Base-by-base conservation (phyloP, 2,329 filamentous ascomycete species). In the Fusarium sarcochroum region DNA sequence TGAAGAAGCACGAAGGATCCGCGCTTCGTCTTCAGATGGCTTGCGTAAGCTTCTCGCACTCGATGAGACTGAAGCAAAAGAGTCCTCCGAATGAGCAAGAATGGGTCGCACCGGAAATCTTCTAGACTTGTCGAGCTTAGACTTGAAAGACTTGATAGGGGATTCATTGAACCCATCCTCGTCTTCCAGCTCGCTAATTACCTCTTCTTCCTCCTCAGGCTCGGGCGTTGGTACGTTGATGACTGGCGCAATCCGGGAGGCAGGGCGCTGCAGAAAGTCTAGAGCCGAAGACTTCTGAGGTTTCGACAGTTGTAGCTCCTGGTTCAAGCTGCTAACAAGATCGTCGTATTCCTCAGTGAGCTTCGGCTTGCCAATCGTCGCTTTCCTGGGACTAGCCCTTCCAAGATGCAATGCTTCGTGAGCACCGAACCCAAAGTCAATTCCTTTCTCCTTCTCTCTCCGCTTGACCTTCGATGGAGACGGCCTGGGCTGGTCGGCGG, bases 381-480 rank as follows among this genome's bases (percentile, higher is more conserved):
- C 52, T 40, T 76, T 81, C 32, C 65, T 73, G 2, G 74, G 73
- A 52, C 73, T 79, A 14, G 69, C 67, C 4, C 74, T 73, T n/a
- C 82, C 79, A 2, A 85, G 71, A 6, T 83, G 82, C 2, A 90
- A 75, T 23, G 73, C 76, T 20, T 84, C 81, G 61, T 91, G 88
- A 0, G 78, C 80, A 1, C 78, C 82, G 65, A 91, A 90, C 1
- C 82, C 82, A 15, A 91, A 79, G 51, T 87, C 83, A 40, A 87
- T 82, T 7, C 84, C 83, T 21, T 76, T 82, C n/a, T 74, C 75
- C 37, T 57, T 76, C 54, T 61, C 62, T 32, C 55, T 55, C 17
- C 57, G 52, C 40, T 65, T 76, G 25, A 54, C 52, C 52, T 74
- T 73, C 54, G 72, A 66, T 1, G 68, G 69, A 4, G 72, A 74